Percentiles rank a stretch among this genome's conserved stretches.
Evolutionary conservation across 345 rosid genomes (phyloP).

Genomic region (Rubroshorea leprosula): DNA sequence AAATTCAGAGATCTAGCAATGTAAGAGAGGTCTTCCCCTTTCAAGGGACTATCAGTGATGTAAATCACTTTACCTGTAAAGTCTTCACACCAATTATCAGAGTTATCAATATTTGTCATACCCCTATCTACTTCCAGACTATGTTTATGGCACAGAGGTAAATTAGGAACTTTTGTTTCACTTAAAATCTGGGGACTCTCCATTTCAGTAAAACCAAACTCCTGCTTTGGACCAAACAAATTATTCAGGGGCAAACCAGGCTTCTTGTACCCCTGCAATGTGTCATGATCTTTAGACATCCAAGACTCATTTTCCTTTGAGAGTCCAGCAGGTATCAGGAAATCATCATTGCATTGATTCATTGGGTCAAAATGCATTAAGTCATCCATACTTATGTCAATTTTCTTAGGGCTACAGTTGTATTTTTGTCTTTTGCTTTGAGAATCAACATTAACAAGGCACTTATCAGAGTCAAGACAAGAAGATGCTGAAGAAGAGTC

Average conservation of each 20-base stretch:
- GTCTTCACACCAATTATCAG: conserved; percentile 33
- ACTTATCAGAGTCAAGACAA: conserved; percentile 55
- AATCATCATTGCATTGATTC: conserved; percentile 28
- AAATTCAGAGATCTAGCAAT: conserved; percentile 25
- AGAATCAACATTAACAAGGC: conserved; percentile 34
- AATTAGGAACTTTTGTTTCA: conserved; percentile 23
- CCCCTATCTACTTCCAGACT: conserved; percentile 27
- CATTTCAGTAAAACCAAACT: conserved; percentile 22
- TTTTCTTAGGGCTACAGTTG: conserved; percentile 24
- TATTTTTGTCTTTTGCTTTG: conserved; percentile 34
- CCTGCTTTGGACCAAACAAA: conserved; percentile 31
- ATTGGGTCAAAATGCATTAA: conserved; percentile 31
- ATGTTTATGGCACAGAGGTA: conserved; percentile 24
- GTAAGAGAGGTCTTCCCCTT: conserved; percentile 30
- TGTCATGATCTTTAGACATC: conserved; percentile 36
- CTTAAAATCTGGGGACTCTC: conserved; percentile 17
- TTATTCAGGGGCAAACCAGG: conserved; percentile 32
- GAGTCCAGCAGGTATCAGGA: conserved; percentile 32
- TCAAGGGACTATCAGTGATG: conserved; percentile 26
- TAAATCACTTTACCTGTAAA: conserved; percentile 55
- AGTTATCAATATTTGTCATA: conserved; percentile 18
- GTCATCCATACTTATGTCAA: conserved; percentile 33
- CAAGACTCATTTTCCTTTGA: conserved; percentile 30
- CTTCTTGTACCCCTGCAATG: conserved; percentile 24
- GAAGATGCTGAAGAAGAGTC: conserved; percentile 89